Conservation (phyloP, 2,329 filamentous ascomycete genomes). For the Fusarium nygamai region DNA sequence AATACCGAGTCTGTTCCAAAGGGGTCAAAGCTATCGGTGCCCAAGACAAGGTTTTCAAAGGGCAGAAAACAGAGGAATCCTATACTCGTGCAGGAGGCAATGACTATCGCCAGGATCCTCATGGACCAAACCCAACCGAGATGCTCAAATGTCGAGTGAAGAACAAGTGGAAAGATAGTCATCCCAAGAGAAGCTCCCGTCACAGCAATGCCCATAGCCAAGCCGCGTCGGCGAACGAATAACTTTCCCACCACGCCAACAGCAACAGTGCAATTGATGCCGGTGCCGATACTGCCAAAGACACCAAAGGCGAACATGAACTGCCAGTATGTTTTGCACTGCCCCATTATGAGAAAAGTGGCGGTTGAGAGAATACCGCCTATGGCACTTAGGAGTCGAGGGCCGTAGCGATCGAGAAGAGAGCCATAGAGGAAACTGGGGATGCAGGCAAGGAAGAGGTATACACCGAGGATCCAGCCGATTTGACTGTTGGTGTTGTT, state of each 20-base stretch:
- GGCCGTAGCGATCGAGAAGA: slow-evolving; percentile 57
- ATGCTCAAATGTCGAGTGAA: slow-evolving; percentile 35
- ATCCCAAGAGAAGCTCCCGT: slow-evolving; percentile 39
- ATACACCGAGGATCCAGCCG: slow-evolving; percentile 58
- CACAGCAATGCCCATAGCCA: slow-evolving; percentile 26
- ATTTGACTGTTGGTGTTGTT: slow-evolving; percentile 53
- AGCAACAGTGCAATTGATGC: slow-evolving; percentile 47
- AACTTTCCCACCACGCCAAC: slow-evolving; percentile 44
- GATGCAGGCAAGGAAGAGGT: slow-evolving; percentile 51
- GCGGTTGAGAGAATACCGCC: slow-evolving; percentile 49
- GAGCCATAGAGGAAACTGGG: slow-evolving; percentile 58
- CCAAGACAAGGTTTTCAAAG: slow-evolving; percentile 18
- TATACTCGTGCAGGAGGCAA: slow-evolving; percentile 33
- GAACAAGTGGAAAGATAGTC: slow-evolving; percentile 46
- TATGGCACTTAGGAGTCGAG: slow-evolving; percentile 49
- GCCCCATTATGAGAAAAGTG: slow-evolving; percentile 55
- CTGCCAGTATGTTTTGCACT: slow-evolving; percentile 58
- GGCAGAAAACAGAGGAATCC: slow-evolving; percentile 49
- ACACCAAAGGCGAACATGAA: slow-evolving; percentile 56
- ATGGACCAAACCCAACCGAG: slow-evolving; percentile 48
- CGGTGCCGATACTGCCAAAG: slow-evolving; percentile 53
- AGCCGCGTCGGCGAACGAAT: slow-evolving; percentile 17
- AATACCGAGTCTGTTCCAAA: slow-evolving; percentile 10
- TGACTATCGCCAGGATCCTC: slow-evolving; percentile 42
- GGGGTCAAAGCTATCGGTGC: not conserved